Base-by-base conservation (phyloP, 192 early-diverging fungal genomes). In the Backusella australiensis region DNA sequence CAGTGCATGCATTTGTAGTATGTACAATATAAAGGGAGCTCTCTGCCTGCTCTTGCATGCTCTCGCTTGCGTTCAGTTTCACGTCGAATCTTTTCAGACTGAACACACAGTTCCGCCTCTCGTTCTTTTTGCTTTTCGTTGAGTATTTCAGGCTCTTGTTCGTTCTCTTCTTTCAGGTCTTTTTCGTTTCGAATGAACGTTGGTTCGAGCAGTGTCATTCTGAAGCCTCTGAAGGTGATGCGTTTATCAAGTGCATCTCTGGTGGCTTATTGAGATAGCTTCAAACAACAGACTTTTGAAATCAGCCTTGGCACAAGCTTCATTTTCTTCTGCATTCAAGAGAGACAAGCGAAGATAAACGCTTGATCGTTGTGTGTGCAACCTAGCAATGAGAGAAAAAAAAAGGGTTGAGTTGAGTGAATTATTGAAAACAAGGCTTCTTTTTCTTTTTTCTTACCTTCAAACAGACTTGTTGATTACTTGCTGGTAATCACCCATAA, bases 231-330 rank as follows among this genome's bases (percentile, higher is more conserved):
- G 72, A 34, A 9, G 86, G 81, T 8, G 81, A 81, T 7, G 78
- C 76, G 73, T 29, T 90, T 86, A 86, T 83, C 17, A 93, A 49
- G 15, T 82, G 77, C 17, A 91, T 53, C 65, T 91, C 88, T 1
- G 93, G 91, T 67, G 83, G 82, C 29, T 82, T 83, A 35, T 84
- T 85, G 5, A 91, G 93, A 76, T 94, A 94, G 9, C 90, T 86
- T 72, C 86, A 87, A 15, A 90, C 84, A 68, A 94, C 73, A 85
- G 88, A 72, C 87, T 80, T 17, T 85, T 82, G 26, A 87, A 67
- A 73, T 89, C 86, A 14, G 87, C 79, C 0, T 74, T 81, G 5
- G 83, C 80, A 79, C 84, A 78, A 59, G 81, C 79, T 34, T 86
- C 80, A 32, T 77, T 39, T 69, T 85, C 81, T 67, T 86, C 82